A percentile compares a stretch with the other conserved stretches of the same genome.
Evolutionary conservation across 208 protist genomes (phyloP).

Genomic region (Perkinsela sp.): DNA sequence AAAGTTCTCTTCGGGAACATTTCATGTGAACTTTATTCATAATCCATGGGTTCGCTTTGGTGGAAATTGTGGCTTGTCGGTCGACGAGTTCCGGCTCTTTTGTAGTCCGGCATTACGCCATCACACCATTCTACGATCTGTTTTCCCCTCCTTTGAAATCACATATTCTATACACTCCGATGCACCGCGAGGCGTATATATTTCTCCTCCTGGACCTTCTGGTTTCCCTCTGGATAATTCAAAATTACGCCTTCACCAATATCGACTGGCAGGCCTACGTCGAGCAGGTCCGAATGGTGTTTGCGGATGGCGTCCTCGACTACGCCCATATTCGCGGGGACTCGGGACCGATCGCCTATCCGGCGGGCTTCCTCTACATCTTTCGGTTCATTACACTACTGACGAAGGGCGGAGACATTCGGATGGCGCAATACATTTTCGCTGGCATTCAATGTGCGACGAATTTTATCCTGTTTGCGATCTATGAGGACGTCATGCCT

Average conservation of each 20-base stretch:
- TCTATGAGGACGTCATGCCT: neutral
- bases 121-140: too few relatives aligned
- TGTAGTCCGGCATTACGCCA: too few relatives aligned
- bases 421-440: conserved; percentile 34
- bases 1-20: too few relatives aligned
- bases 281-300: conserved; percentile 25
- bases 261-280: conserved; percentile 71
- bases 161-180: neutral
- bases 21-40: too few relatives aligned
- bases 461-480: conserved; percentile 8
- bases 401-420: conserved; percentile 30
- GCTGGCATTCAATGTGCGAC: conserved; percentile 22
- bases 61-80: too few relatives aligned
- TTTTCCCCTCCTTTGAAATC: neutral
- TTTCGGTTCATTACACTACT: conserved; percentile 36
- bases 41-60: too few relatives aligned
- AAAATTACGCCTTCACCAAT: conserved; percentile 22
- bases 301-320: conserved; percentile 31
- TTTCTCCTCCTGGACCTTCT: neutral
- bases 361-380: conserved; percentile 54
- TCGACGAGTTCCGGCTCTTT: too few relatives aligned
- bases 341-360: conserved; percentile 62
- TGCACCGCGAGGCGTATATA: neutral
- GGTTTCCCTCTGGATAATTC: conserved; percentile 2
- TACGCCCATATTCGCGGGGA: conserved; percentile 32